Base-by-base conservation (phyloP, 2,329 filamentous ascomycete genomes). In the Epichloe baconii region DNA sequence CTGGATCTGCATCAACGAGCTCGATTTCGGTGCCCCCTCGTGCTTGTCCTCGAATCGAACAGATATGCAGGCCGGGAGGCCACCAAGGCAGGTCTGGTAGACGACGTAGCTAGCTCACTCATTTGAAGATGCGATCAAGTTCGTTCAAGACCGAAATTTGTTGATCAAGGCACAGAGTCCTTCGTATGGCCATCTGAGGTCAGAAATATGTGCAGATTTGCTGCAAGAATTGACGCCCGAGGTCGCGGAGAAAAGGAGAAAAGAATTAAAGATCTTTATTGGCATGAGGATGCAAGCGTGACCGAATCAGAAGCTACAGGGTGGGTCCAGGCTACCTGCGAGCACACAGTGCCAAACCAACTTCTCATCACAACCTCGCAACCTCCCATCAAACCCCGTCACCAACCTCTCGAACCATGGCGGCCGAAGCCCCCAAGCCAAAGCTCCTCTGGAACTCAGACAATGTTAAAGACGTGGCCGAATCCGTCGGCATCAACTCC, bases 381-480 rank as follows among this genome's bases (percentile, higher is more conserved):
- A 36, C 37, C 21, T 19, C 17, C 31, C 41, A 15, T 44, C 37
- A 45, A 17, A 23, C 4, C 15, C 47, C 34, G 10, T 23, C 41
- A n/a, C 34, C 37, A 38, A 19, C 41, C 23, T 37, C 31, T 17
- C 34, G 11, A 51, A 52, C 45, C 61, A 70, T 69, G 67, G 64
- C 67, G 52, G 58, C 59, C 59, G 70, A 69, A 48, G 61, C 61
- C 43, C 68, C 71, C n/a, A 74, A 74, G 50, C 70, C 71, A 11
- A 76, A 75, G 62, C 73, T 83, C 26, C 82, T 96, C 59, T 97
- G 93, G 93, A 97, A 96, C 64, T 83, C 87, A 17, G 93, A 98
- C 62, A 97, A 95, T 60, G 87, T 98, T 61, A 84, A 83, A 60
- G 93, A 98, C 66, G 90, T 97, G 54, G 91, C 93, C 58, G 93